Evolutionary conservation across 805 yeast genomes (phyloP), one percentile per base, ranked within the genome.

Genomic region (Groenewaldozyma tartarivorans): DNA sequence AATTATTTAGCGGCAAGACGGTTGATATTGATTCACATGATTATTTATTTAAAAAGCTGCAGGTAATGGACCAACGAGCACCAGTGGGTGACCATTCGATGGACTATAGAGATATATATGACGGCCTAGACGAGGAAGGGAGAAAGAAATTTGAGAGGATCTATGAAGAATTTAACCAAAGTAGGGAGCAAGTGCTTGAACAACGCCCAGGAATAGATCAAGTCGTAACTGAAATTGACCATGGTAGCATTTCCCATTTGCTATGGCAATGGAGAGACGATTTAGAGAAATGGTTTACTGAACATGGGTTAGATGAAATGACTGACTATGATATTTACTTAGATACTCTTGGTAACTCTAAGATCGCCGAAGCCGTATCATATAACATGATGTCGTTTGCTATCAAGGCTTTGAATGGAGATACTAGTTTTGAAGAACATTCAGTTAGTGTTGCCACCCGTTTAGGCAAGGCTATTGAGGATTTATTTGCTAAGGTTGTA

Each of bases 121-220:
- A 45, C 16, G 11, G 13, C 7, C 33, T 48, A n/a, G 42, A 36
- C 33, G 34, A 20, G 4, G 22, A 15, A 18, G 38, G 39, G 11
- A 16, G 24, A 20, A 18, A 18, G 18, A 2, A 9, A 40, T 90
- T 88, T 56, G 83, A 85, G 52, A 66, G 66, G 15, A 72, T 77
- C 0, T 63, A 90, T 33, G 88, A 86, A 46, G 59, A 67, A 1
- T 75, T 81, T 50, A 88, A 92, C 49, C 74, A 72, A 41, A 75
- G 75, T 16, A 75, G 97, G 56, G 95, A 90, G 59, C 63, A 73
- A 34, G 71, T 70, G 19, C 56, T 92, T 24, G 98, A 90, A 61
- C 66, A 29, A 38, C 38, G 9, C 2, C 34, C 1, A 52, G 40
- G 19, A 43, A 50, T 24, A 24, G 13, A 13, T 24, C 13, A 7